phyloP scores from a whole-genome alignment of 2,329 filamentous ascomycete genomes.

The Cytospora paraplurivora region DNA sequence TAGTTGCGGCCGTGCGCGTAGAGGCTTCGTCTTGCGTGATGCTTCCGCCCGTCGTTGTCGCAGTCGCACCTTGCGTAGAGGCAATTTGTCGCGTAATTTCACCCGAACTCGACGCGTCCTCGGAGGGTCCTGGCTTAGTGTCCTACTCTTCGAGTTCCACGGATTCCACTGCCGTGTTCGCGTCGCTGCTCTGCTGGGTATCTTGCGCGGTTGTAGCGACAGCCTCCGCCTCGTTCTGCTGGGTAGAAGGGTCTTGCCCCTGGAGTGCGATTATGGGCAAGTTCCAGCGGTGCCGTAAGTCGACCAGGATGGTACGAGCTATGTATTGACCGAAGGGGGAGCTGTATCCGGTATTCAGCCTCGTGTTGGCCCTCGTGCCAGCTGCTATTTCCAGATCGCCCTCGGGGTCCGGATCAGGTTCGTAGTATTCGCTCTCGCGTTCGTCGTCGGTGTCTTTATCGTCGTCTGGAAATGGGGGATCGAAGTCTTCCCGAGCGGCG shows the following conservation, averaged over 20 bases:
- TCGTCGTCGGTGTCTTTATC: background rate
- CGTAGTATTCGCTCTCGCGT: background rate
- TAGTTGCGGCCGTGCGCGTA: background rate
- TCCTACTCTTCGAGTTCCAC: constrained; percentile 1
- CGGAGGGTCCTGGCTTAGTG: background rate
- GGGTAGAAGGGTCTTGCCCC: background rate
- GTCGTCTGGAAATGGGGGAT: constrained; percentile 6
- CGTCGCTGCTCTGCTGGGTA: background rate
- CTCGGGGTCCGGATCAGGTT: background rate
- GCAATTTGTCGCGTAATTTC: background rate
- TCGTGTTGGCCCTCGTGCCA: background rate
- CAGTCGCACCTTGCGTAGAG: background rate
- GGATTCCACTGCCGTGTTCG: constrained; percentile 5
- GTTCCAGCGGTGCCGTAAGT: background rate
- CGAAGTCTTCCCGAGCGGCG: constrained; percentile 8
- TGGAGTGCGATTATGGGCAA: background rate
- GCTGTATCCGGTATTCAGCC: background rate
- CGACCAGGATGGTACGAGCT: background rate
- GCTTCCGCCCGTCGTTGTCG: background rate
- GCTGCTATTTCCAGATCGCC: background rate
- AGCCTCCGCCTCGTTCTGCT: background rate
- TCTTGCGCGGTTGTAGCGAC: background rate
- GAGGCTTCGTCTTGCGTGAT: background rate
- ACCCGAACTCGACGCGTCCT: background rate
- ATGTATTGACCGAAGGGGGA: background rate